Evolutionary conservation across 2,329 filamentous ascomycete genomes (phyloP), one percentile per base, ranked within the genome.

Genomic region (Cercospora brassicicola): DNA sequence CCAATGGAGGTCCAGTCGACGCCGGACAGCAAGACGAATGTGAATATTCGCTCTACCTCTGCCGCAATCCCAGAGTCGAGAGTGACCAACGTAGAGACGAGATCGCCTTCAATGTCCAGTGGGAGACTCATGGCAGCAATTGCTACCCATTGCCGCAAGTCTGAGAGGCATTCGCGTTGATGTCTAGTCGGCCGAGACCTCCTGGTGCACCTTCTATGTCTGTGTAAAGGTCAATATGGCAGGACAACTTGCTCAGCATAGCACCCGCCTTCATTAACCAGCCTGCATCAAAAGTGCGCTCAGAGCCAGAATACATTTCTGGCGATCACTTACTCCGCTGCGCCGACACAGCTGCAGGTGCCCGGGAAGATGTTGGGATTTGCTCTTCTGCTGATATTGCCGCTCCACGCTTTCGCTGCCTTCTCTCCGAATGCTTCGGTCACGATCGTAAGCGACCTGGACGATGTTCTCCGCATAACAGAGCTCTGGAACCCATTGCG

Each of bases 381-480:
- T 13, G 18, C 26, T 23, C 15, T 61, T 8, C 23, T 42, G 33
- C 6, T 61, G 18, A 8, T 26, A 13, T 33, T 61, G 33, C 36
- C 59, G 9, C 59, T 61, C n/a, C 7, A 1, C n/a, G 33, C 33
- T 20, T 26, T 36, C 36, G 59, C 59, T 45, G 36, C 33, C 20
- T 61, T 45, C 33, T 36, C 26, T 8, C n/a, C 53, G 13, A 56
- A 30, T 30, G 23, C 53, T 11, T n/a, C 53, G 11, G 26, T 76
- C 10, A 73, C 72, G 11, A 64, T 76, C 59, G 60, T 75, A 45
- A 70, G 67, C 42, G 74, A 76, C 56, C 62, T 76, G 8, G 75
- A 76, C 59, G 75, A 76, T 51, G 64, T 73, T 18, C 65, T 76
- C 13, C 69, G 74, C 33, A 66, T 70, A 2, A 69, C 70, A 3